Evolutionary conservation across 108 stramenopile genomes (phyloP).

Genomic region (Discostella stelligeroides): DNA sequence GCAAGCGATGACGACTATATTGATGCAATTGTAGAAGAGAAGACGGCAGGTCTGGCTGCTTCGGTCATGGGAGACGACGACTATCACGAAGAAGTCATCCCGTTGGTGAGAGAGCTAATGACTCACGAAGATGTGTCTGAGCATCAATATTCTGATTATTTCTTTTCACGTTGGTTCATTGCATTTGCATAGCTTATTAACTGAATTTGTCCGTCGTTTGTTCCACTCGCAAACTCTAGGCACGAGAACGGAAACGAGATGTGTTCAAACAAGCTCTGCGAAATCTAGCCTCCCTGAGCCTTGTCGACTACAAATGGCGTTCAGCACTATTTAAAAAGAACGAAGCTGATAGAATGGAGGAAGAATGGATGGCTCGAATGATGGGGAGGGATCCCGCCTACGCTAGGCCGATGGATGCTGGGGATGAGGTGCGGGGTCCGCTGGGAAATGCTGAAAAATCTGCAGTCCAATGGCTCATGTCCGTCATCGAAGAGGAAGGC

Average conservation of each 20-base stretch:
- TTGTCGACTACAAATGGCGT: constrained; percentile 85
- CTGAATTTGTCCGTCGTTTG: too few relatives aligned
- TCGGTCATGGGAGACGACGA: too few relatives aligned
- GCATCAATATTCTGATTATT: background rate
- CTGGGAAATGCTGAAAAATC: constrained; percentile 75
- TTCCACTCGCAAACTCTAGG: background rate
- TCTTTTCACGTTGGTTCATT: too few relatives aligned
- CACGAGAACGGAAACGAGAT: constrained; percentile 33
- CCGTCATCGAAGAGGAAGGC: constrained; percentile 87
- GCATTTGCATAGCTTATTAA: too few relatives aligned
- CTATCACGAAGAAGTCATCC: constrained; percentile 29
- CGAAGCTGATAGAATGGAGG: constrained; percentile 80
- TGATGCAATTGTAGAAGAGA: constrained; percentile 48
- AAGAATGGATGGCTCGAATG: constrained; percentile 76
- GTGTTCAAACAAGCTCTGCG: constrained; percentile 48
- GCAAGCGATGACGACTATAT: constrained; percentile 22
- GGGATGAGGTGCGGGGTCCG: constrained; percentile 67
- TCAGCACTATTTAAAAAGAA: constrained; percentile 70
- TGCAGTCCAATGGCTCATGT: constrained; percentile 69
- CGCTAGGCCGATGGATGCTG: constrained; percentile 87
- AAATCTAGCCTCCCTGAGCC: constrained; percentile 64
- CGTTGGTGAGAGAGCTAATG: constrained; percentile 39
- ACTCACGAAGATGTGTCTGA: too few relatives aligned
- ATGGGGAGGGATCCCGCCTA: constrained; percentile 81
- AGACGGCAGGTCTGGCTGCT: constrained; percentile 22